phyloP scores from a whole-genome alignment of 306 rosid species.

The Begonia loranthoides region DNA sequence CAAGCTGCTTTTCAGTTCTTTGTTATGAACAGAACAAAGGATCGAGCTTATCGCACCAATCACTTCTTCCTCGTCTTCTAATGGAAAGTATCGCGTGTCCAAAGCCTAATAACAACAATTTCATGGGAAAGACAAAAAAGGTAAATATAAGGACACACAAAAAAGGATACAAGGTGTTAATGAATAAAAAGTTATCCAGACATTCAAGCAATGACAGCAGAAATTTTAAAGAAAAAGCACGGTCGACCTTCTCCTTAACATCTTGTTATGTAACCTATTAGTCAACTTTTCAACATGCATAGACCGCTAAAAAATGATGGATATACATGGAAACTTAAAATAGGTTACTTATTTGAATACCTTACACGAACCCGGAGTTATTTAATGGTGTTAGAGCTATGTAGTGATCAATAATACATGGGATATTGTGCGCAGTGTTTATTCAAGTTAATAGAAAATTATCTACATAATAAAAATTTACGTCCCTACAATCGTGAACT shows the following conservation, averaged over 20 bases:
- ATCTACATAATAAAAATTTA: too few relatives aligned
- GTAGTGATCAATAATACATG: too few relatives aligned
- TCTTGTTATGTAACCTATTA: too few relatives aligned
- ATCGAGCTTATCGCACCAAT: slow-evolving; percentile 69
- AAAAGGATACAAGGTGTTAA: background rate
- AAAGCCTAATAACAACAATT: slow-evolving; percentile 34
- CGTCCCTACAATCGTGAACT: too few relatives aligned
- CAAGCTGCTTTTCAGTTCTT: slow-evolving; percentile 69
- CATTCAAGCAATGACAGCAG: background rate
- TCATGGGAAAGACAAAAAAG: background rate
- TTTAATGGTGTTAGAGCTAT: too few relatives aligned
- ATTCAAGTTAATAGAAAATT: too few relatives aligned
- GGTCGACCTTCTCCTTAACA: background rate
- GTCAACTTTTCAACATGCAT: too few relatives aligned
- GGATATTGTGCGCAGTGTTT: too few relatives aligned
- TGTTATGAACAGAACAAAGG: slow-evolving; percentile 68
- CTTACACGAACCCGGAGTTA: too few relatives aligned
- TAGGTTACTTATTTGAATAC: too few relatives aligned
- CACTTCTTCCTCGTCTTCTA: slow-evolving; percentile 96
- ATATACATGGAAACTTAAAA: too few relatives aligned
- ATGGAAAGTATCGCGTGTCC: slow-evolving; percentile 70
- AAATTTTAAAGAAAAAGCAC: background rate
- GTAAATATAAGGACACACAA: background rate
- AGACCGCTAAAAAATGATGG: too few relatives aligned
- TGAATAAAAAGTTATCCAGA: background rate